These are phyloP conservation scores for Auxenochlorella pyrenoidosa DNA, from an alignment of 139 green algal species.

Conservation along the genomic window DNA sequence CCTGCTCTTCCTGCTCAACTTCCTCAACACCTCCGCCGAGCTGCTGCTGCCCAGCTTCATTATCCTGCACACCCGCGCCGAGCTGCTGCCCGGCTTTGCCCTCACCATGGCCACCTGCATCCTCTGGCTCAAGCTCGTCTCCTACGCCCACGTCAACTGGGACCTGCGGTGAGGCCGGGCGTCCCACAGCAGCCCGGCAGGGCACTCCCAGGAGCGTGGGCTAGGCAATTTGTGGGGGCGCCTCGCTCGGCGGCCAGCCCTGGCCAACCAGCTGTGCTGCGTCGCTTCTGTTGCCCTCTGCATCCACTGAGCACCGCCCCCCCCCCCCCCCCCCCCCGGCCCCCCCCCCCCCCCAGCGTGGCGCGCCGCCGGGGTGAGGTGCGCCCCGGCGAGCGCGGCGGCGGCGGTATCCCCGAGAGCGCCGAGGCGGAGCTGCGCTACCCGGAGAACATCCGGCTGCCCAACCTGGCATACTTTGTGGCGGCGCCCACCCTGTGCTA, in stretches of 20 bases:
- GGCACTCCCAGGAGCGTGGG: too few species aligned
- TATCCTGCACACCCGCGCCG: slow-evolving; percentile 54
- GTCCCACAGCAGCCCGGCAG: too few species aligned
- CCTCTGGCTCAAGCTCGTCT: slow-evolving; percentile 85
- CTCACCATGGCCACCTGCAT: slow-evolving; percentile 66
- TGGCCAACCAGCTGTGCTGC: too few species aligned
- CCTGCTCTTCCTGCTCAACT: slow-evolving; percentile 58
- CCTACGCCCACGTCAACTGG: slow-evolving; percentile 80
- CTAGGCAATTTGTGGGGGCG: too few species aligned
- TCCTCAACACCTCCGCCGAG: slow-evolving; percentile 50
- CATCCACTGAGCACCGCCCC: not conserved
- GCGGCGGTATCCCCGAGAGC: not conserved
- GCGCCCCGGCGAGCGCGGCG: slow-evolving; percentile 67
- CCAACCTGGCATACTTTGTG: slow-evolving; percentile 83
- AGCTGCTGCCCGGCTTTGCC: slow-evolving; percentile 63
- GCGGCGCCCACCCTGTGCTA: slow-evolving; percentile 85
- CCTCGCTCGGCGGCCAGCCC: too few species aligned
- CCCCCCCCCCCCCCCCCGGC: not conserved
- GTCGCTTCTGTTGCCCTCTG: too few species aligned
- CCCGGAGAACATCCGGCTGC: slow-evolving; percentile 78
- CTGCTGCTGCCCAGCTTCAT: slow-evolving; percentile 61
- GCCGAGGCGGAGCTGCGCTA: slow-evolving; percentile 58
- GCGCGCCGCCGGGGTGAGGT: slow-evolving; percentile 41
- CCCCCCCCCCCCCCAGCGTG: not conserved
- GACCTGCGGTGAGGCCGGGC: slow-evolving; percentile 57